Percentiles rank a stretch among this genome's conserved stretches.
phyloP scores from a whole-genome alignment of 2,329 filamentous ascomycete genomes.

The Fusarium cicatricum region DNA sequence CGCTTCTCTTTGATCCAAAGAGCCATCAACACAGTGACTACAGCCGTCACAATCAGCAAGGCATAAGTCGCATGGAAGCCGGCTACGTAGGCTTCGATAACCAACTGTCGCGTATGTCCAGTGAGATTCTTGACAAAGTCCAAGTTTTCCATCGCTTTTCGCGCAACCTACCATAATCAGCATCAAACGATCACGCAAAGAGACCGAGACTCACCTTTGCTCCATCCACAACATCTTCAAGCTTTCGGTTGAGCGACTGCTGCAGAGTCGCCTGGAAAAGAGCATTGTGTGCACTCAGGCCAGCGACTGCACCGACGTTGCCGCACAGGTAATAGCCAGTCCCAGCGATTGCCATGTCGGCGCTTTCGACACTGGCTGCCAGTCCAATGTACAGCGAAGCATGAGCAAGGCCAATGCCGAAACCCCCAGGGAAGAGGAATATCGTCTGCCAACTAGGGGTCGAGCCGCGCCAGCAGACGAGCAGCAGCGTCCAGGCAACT shows the following conservation, averaged over 20 bases:
- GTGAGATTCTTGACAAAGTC: neutral
- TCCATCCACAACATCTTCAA: neutral
- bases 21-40: neutral
- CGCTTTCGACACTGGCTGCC: neutral
- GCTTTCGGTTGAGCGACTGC: neutral
- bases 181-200: neutral
- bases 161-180: neutral
- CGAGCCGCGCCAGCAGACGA: conserved; percentile 1
- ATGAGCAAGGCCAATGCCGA: conserved; percentile 8
- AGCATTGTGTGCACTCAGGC: conserved; percentile 5
- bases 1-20: neutral
- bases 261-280: conserved; percentile 1
- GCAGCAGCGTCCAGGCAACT: neutral
- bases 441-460: neutral
- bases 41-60: neutral
- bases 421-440: conserved; percentile 7
- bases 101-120: neutral
- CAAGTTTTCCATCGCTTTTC: neutral
- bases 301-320: conserved; percentile 2
- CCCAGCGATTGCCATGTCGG: neutral
- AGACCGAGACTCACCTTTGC: neutral
- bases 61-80: conserved; percentile 27
- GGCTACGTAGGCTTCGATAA: neutral
- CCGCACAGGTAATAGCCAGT: neutral
- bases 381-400: neutral